Evolutionary conservation across 306 rosid species (phyloP), one percentile per base, ranked within the genome.

Genomic region (Acmispon strigosus): DNA sequence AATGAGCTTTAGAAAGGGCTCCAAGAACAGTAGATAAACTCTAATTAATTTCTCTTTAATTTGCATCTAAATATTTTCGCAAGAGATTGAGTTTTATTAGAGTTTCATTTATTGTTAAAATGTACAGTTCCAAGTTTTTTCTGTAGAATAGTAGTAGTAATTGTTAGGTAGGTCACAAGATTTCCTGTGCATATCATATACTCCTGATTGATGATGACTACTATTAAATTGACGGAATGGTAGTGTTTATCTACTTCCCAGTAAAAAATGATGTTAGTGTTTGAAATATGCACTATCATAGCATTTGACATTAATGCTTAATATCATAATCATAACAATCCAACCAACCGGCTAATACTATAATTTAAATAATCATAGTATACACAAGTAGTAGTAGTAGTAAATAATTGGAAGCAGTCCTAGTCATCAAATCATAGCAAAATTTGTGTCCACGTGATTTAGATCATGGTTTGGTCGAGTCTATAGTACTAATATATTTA

Each of bases 391-490:
- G n/a, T 45, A 54, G 12, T 18, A 22, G 19, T 27, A 59, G 32
- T 66, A 75, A 52, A 61, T 36, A 77, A 44, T 43, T 29, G 50
- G 79, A 52, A 61, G 65, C 56, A 69, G 66, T 65, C 73, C 76
- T 16, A 37, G 71, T 76, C 81, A 76, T 8, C 43, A 39, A 39
- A 69, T 57, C 81, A 76, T 51, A 69, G 47, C 44, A 22, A 60
- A 69, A 51, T 63, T 41, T 70, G 55, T 18, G 65, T 32, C 43
- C 42, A 77, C 66, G 72, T 77, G 76, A 62, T 52, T 43, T 16
- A n/a, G 24, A n/a, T 65, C n/a, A 18, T 17, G 73, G 27, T 50
- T 65, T 44, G 60, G 15, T 64, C 0, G 57, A 76, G 15, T 7
- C 43, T 39, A 57, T 39, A n/a, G n/a, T n/a, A 32, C 36, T 12